Percentiles rank a stretch among this genome's conserved stretches.
Conservation (phyloP, 495 filamentous ascomycete genomes). For the Pyrenopolyporus hunteri region DNA sequence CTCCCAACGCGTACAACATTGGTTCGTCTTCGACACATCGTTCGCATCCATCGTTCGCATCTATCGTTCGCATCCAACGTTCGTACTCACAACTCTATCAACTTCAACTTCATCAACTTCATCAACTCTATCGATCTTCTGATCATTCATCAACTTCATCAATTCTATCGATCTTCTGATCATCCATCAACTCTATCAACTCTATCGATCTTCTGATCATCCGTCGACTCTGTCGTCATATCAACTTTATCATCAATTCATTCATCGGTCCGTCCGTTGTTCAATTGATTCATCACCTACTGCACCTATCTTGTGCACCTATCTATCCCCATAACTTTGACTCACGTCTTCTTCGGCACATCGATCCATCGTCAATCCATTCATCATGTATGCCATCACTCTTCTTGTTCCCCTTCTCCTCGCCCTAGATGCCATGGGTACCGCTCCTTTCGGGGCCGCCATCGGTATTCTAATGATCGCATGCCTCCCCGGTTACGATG, state of each 20-base stretch:
- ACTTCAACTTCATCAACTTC: neutral
- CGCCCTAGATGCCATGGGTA: slow-evolving; percentile 8
- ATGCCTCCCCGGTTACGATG: neutral
- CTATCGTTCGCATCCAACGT: too few relatives aligned
- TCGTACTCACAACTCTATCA: too few relatives aligned
- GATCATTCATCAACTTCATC: neutral
- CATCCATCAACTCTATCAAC: too few relatives aligned
- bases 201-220: too few relatives aligned
- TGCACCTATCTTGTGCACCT: neutral
- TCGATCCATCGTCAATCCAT: neutral
- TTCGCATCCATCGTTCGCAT: too few relatives aligned
- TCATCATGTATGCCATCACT: slow-evolving; percentile 14
- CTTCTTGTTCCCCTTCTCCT: slow-evolving; percentile 16
- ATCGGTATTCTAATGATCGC: slow-evolving; percentile 6
- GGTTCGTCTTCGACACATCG: too few relatives aligned
- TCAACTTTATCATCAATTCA: neutral
- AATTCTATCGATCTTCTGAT: too few relatives aligned
- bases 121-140: too few relatives aligned
- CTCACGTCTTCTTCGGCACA: neutral
- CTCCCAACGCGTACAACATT: neutral
- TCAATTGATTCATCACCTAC: neutral
- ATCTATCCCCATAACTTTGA: neutral
- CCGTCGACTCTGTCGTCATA: too few relatives aligned
- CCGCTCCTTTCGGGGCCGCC: slow-evolving; percentile 1
- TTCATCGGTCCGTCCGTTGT: neutral